These are phyloP conservation scores for Papiliotrema laurentii DNA, from an alignment of 1,284 basidiomycete species.

Conservation along the genomic window DNA sequence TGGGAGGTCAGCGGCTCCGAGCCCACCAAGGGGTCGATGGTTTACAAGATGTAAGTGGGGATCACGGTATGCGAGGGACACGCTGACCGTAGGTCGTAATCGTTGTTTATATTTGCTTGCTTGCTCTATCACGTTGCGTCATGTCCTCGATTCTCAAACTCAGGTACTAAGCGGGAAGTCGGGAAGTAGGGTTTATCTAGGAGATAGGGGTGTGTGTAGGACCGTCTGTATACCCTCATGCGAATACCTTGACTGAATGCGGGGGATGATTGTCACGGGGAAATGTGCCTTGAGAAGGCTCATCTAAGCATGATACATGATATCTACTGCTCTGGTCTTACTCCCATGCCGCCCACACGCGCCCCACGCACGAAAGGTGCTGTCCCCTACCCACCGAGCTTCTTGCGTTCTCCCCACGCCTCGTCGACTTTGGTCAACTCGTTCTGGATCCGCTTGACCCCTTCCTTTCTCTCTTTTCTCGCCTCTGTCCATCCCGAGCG, in stretches of 20 bases:
- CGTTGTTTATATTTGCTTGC: background rate
- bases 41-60: conserved; percentile 51
- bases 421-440: conserved; percentile 48
- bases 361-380: background rate
- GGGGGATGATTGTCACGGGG: too few relatives aligned
- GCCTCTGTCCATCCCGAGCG: conserved; percentile 47
- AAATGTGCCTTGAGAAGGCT: too few relatives aligned
- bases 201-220: too few relatives aligned
- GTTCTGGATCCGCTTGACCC: conserved; percentile 49
- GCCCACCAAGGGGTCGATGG: conserved; percentile 40
- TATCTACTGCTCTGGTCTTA: background rate
- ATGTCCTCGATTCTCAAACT: background rate
- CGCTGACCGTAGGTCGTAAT: conserved; percentile 4
- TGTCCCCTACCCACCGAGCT: conserved; percentile 21
- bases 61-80: conserved; percentile 16
- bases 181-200: background rate
- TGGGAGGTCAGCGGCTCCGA: conserved; percentile 58
- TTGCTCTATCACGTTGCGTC: background rate
- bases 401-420: conserved; percentile 48
- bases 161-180: too few relatives aligned
- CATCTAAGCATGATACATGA: too few relatives aligned
- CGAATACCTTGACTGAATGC: background rate
- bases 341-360: background rate
- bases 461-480: conserved; percentile 49
- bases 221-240: conserved; percentile 10